A percentile compares a stretch with the other conserved stretches of the same genome.
Conservation (phyloP, 192 early-diverging fungal genomes). For the Jimgerdemannia flammicorona region DNA sequence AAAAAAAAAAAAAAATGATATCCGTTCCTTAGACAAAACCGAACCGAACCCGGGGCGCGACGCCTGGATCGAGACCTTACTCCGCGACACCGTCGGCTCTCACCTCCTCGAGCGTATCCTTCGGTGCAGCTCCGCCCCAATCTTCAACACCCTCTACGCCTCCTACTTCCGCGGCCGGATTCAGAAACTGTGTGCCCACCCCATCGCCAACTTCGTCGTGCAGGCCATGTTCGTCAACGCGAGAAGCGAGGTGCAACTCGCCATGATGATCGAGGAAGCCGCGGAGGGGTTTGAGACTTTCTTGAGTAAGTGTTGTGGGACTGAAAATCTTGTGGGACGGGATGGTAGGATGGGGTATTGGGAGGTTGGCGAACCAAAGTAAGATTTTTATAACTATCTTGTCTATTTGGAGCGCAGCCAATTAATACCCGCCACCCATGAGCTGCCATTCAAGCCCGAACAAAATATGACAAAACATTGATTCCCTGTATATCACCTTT, state of each 20-base stretch:
- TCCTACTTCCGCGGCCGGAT: constrained; percentile 62
- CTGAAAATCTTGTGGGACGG: neutral
- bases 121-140: constrained; percentile 39
- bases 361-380: no score
- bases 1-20: constrained; percentile 2
- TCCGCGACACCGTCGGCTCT: constrained; percentile 71
- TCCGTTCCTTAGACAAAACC: constrained; percentile 8
- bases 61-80: constrained; percentile 50
- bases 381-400: no score
- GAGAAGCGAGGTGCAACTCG: constrained; percentile 54
- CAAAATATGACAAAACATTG: no score
- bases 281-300: constrained; percentile 53
- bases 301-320: constrained; percentile 40
- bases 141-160: constrained; percentile 62
- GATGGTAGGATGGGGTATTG: no score
- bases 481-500: no score
- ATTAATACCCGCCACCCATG: no score
- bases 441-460: no score
- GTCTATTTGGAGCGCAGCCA: no score
- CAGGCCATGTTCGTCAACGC: constrained; percentile 68
- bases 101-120: constrained; percentile 76
- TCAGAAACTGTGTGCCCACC: constrained; percentile 59
- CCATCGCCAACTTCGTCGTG: constrained; percentile 81
- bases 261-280: constrained; percentile 62
- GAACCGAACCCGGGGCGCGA: constrained; percentile 41